Evolutionary conservation across 805 yeast genomes (phyloP), one percentile per base, ranked within the genome.

Genomic region (Candida peoriensis): DNA sequence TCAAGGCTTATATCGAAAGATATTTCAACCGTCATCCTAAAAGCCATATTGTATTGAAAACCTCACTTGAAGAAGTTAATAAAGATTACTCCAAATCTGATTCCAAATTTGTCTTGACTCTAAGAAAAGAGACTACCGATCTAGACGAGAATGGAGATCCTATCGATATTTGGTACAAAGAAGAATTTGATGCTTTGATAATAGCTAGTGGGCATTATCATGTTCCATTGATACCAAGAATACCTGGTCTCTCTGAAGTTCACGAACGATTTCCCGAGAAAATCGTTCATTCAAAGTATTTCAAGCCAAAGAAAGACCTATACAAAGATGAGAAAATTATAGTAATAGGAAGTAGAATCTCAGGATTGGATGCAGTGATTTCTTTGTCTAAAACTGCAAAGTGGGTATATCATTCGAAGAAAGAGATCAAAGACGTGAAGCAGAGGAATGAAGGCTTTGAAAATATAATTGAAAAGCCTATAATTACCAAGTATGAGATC

Each of bases 291-390:
- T 54, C 58, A 17, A 58, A 38, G 24, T 54, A 29, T 44, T 48
- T 45, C 50, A 50, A 36, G 29, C 52, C n/a, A 6, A 35, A 25
- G 4, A 41, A 47, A 1, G 39, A 41, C 1, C 28, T 25, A 5
- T 57, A 48, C 37, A 34, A 38, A 22, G 46, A 37, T 23, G 40
- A 54, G 34, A 60, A 48, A 9, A 70, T 76, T 5, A 54, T 81
- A 31, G 65, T 81, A 4, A 67, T 81, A n/a, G 89, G 89, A 1
- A 74, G 74, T 41, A 73, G 76, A 8, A 75, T 85, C 5, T 74
- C 82, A 27, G 90, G 85, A 11, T 65, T 71, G 13, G 93, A 82
- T 48, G 46, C 60, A 77, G 34, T 27, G 11, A 32, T 21, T 14
- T 15, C 34, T 12, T 20, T 32, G 16, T 18, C 31, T 3, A 32